Evolutionary conservation across 2,329 filamentous ascomycete species (phyloP), one percentile per base, ranked within the genome.

Genomic region (Cyclaneusma minus): DNA sequence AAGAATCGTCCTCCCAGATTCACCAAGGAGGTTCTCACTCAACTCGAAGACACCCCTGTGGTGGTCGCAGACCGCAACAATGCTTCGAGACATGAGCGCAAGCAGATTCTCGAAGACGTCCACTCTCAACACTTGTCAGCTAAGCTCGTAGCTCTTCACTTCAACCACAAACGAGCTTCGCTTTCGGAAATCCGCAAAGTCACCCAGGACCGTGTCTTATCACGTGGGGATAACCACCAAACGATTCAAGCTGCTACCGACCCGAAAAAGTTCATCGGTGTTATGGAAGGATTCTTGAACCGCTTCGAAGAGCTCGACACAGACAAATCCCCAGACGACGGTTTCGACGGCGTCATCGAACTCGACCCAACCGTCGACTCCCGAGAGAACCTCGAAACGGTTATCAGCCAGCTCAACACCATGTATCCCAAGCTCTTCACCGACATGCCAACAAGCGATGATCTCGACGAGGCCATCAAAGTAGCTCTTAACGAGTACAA

Each of bases 1-100:
- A 77, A 79, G 47, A 67, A 65, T 29, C 79, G 87, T 18, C 78
- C 83, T 3, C 69, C 76, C 35, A 67, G 70, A 28, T 95, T 98
- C 48, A 79, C 77, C 1, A 64, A 71, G 26, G 68, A 69, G 18
- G 62, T 91, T 20, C 62, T 76, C 27, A 64, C 72, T 13, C 51
- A 69, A 28, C 61, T 94, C 16, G 55, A 66, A 13, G 57, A 64
- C 1, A 59, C 72, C 23, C 64, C 72, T 1, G 87, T 74, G 1
- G 84, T 93, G 28, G 71, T 92, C 42, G 84, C 89, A 3, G 89
- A 98, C 51, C 70, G 89, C 12, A 98, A 98, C 52, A 98, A 94
- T 46, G 83, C 93, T 25, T 75, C 85, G 50, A 75, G 63, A 38
- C 80, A 83, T 25, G 89, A 98, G 55, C 72, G 89, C 33, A 68